These are phyloP conservation scores for Trichoderma simmonsii DNA, from an alignment of 2,329 filamentous ascomycete genomes.

Conservation along the genomic window DNA sequence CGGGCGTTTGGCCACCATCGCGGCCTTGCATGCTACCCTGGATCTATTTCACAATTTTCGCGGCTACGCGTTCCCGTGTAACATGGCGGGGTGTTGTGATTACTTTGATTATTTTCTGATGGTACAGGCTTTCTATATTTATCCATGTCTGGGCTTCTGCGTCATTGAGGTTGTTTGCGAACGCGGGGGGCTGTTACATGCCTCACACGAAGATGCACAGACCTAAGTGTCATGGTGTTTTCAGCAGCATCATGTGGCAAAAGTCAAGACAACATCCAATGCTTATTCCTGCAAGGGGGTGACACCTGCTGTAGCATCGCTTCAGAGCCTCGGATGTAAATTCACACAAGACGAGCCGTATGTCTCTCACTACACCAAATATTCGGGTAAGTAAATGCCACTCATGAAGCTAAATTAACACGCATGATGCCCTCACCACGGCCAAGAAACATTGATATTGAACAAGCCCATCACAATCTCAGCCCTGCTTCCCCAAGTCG, in stretches of 20 bases:
- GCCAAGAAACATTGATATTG: background rate
- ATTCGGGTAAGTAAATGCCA: background rate
- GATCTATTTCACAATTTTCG: background rate
- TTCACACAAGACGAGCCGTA: background rate
- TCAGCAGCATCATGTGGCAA: background rate
- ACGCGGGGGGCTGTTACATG: background rate
- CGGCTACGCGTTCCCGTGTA: background rate
- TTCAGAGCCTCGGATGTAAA: background rate
- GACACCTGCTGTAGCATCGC: background rate
- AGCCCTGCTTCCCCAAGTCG: background rate
- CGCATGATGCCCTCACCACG: background rate
- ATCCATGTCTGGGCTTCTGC: background rate
- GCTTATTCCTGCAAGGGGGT: constrained; percentile 19
- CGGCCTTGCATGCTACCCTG: background rate
- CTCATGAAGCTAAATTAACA: background rate
- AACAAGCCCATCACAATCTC: background rate
- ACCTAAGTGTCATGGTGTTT: background rate
- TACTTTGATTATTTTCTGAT: background rate
- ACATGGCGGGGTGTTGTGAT: background rate
- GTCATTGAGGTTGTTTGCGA: background rate
- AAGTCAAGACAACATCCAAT: background rate
- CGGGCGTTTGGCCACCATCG: background rate
- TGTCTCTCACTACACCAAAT: background rate
- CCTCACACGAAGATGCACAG: background rate
- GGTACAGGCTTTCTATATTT: background rate